Conservation (phyloP, 148 eudicot species). For the Heliamphora exappendiculata region DNA sequence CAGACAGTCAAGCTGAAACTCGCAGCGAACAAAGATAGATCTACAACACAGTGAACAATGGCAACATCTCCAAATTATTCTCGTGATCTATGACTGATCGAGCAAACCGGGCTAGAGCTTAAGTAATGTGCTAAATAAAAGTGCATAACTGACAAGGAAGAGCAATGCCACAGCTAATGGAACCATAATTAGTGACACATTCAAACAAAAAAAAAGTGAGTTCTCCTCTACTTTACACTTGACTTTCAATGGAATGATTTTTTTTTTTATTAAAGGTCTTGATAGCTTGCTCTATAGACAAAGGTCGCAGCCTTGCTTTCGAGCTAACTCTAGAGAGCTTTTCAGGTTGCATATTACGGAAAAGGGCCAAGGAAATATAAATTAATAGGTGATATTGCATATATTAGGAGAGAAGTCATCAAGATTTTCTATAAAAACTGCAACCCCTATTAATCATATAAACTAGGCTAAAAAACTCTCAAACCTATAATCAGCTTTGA, state of each 20-base stretch:
- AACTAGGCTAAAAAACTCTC: not conserved
- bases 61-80: not conserved
- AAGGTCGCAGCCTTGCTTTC: too few relatives aligned
- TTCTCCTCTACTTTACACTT: too few relatives aligned
- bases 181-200: not conserved
- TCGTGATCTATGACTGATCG: not conserved
- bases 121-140: not conserved
- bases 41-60: not conserved
- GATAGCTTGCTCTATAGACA: too few relatives aligned
- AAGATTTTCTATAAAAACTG: not conserved
- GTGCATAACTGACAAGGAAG: not conserved
- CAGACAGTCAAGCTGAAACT: not conserved
- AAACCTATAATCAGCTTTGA: not conserved
- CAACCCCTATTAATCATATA: not conserved
- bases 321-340: not conserved
- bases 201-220: not conserved
- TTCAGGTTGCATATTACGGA: not conserved
- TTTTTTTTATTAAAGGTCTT: too few relatives aligned
- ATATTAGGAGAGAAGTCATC: not conserved
- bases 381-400: not conserved
- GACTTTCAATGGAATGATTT: too few relatives aligned
- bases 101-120: not conserved
- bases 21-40: not conserved
- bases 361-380: not conserved
- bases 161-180: not conserved